phyloP scores from a whole-genome alignment of 1,139 yeast species.

The Candida anutae region DNA sequence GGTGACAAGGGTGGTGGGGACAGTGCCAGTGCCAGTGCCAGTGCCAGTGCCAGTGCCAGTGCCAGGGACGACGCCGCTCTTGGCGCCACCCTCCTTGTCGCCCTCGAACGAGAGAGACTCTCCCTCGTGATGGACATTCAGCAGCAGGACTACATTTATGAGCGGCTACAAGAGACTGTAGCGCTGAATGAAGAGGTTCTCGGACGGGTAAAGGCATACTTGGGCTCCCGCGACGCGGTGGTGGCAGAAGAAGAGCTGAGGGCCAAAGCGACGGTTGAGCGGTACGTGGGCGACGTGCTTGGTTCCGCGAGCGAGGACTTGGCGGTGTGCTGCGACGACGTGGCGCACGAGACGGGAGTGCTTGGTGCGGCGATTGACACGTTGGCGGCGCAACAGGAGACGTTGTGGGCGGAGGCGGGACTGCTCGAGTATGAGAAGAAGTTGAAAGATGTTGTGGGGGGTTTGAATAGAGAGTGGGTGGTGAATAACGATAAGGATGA shows the following conservation, averaged over 20 bases:
- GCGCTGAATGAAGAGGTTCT: slow-evolving; percentile 34
- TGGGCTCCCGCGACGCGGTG: slow-evolving; percentile 15
- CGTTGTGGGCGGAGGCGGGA: no score
- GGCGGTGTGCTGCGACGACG: slow-evolving; percentile 4
- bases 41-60: neutral
- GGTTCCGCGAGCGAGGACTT: slow-evolving; percentile 9
- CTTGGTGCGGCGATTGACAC: no score
- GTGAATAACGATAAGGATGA: no score
- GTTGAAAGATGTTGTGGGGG: no score
- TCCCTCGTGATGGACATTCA: slow-evolving; percentile 36
- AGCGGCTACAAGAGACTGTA: slow-evolving; percentile 26
- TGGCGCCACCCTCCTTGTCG: no score
- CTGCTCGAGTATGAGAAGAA: no score
- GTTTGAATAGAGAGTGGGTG: no score
- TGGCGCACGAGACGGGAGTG: no score
- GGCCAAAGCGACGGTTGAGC: slow-evolving; percentile 4
- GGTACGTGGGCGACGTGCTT: slow-evolving; percentile 5
- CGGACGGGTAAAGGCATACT: slow-evolving; percentile 31
- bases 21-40: neutral
- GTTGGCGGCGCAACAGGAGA: no score
- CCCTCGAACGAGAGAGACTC: slow-evolving; percentile 28
- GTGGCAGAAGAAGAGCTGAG: slow-evolving; percentile 8
- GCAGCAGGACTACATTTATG: slow-evolving; percentile 30
- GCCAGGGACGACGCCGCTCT: neutral
- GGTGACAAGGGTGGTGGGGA: neutral